phyloP scores from a whole-genome alignment of 306 rosid genomes.

The Calophaca sinica region DNA sequence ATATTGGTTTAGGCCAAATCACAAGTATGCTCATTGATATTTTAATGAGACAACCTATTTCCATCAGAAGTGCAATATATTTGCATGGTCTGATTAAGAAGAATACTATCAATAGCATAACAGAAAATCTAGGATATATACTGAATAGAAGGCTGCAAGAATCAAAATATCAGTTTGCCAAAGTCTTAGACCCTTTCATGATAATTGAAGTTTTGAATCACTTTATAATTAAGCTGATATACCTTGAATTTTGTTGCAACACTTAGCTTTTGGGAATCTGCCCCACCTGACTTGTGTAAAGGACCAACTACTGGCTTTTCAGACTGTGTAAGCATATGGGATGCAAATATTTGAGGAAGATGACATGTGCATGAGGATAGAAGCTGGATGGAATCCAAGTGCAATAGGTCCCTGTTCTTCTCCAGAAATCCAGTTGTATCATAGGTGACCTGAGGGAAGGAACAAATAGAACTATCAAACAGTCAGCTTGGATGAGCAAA shows the following conservation, averaged over 20 bases:
- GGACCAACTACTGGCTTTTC: slow-evolving; percentile 86
- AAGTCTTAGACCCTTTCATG: slow-evolving; percentile 22
- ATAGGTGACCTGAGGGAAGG: slow-evolving; percentile 79
- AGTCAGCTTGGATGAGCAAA: slow-evolving; percentile 47
- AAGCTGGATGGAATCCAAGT: slow-evolving; percentile 94
- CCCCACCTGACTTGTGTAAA: slow-evolving; percentile 86
- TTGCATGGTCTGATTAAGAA: slow-evolving; percentile 19
- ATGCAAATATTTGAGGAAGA: slow-evolving; percentile 90
- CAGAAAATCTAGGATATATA: slow-evolving; percentile 28
- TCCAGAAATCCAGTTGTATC: slow-evolving; percentile 95
- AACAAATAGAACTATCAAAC: slow-evolving; percentile 57
- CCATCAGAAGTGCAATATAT: slow-evolving; percentile 18
- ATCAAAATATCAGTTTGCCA: slow-evolving; percentile 1
- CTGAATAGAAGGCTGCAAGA: slow-evolving; percentile 13
- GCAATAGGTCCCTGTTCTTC: slow-evolving; percentile 94
- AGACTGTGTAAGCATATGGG: slow-evolving; percentile 82
- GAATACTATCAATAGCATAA: slow-evolving; percentile 33
- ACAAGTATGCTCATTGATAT: background rate
- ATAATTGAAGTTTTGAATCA: slow-evolving; percentile 18
- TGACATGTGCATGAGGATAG: slow-evolving; percentile 88
- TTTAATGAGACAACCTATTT: background rate
- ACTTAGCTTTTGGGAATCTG: slow-evolving; percentile 97
- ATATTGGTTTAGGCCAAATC: slow-evolving; percentile 32
- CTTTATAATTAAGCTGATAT: slow-evolving; percentile 34
- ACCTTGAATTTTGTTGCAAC: slow-evolving; percentile 98